Evolutionary conservation across 805 yeast species (phyloP).

Genomic region (Scheffersomyces spartinae): DNA sequence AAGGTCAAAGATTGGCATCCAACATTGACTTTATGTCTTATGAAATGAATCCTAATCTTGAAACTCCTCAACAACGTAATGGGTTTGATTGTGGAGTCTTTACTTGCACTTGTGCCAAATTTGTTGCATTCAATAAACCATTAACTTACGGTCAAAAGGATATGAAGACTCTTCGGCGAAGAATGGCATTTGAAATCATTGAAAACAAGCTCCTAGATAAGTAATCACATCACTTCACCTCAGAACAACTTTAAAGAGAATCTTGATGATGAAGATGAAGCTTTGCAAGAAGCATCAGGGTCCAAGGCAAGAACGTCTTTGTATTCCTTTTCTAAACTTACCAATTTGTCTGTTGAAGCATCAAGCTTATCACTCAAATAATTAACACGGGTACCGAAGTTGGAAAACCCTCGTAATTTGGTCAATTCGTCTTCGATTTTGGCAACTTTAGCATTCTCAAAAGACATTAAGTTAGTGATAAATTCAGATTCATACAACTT

Average conservation of each 20-base stretch:
- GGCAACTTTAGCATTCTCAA: slow-evolving; percentile 52
- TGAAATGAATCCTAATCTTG: slow-evolving; percentile 12
- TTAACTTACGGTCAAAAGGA: slow-evolving; percentile 54
- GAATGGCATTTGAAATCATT: slow-evolving; percentile 55
- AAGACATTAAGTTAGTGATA: slow-evolving; percentile 38
- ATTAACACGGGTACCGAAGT: slow-evolving; percentile 48
- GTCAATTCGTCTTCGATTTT: slow-evolving; percentile 62
- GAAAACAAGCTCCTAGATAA: slow-evolving; percentile 17
- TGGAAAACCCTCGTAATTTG: slow-evolving; percentile 40
- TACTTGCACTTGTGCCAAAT: slow-evolving; percentile 66
- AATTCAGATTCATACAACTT: slow-evolving; percentile 57
- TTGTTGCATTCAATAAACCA: slow-evolving; percentile 37
- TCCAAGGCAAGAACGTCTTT: slow-evolving; percentile 9
- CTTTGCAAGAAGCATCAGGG: too few relatives aligned
- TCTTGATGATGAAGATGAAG: too few relatives aligned
- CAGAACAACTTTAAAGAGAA: too few relatives aligned
- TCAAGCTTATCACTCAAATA: slow-evolving; percentile 62
- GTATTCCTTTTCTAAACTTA: slow-evolving; percentile 17
- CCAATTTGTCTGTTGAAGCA: slow-evolving; percentile 36
- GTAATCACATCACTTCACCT: too few relatives aligned
- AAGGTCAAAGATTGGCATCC: slow-evolving; percentile 41
- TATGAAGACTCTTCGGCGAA: slow-evolving; percentile 53
- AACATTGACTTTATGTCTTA: slow-evolving; percentile 11
- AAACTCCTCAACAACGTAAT: slow-evolving; percentile 74
- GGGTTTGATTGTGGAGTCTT: slow-evolving; percentile 96